These are phyloP conservation scores for Penicillium cinerascens DNA, from an alignment of 495 filamentous ascomycete genomes.

Conservation along the genomic window DNA sequence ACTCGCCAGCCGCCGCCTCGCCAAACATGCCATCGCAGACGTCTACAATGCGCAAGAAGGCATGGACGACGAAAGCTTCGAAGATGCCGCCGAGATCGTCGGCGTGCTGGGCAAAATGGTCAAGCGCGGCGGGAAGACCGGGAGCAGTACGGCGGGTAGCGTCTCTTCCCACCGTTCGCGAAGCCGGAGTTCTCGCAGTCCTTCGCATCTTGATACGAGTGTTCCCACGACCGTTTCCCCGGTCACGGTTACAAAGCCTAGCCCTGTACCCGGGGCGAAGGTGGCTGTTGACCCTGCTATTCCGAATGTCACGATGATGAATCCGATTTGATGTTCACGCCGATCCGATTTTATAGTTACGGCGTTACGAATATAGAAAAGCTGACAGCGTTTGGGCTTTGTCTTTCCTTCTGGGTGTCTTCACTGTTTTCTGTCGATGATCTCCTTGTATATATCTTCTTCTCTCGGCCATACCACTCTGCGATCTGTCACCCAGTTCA, in stretches of 20 bases:
- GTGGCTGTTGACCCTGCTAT: constrained; percentile 25
- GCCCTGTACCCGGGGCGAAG: constrained; percentile 6
- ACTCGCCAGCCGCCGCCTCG: constrained; percentile 67
- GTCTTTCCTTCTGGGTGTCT: background rate
- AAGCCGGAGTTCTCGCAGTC: constrained; percentile 34
- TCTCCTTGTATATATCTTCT: background rate
- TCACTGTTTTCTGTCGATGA: background rate
- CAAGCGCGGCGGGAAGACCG: constrained; percentile 55
- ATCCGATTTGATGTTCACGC: constrained; percentile 40
- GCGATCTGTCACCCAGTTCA: background rate
- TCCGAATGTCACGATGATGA: constrained; percentile 38
- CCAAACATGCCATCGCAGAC: constrained; percentile 79
- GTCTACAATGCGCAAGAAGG: constrained; percentile 88
- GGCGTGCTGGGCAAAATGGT: constrained; percentile 73
- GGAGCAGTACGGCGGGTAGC: constrained; percentile 29
- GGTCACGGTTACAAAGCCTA: constrained; percentile 21
- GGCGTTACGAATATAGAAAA: constrained; percentile 12
- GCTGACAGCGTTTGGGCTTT: background rate
- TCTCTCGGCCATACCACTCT: background rate
- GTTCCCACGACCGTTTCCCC: constrained; percentile 25
- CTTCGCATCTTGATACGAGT: constrained; percentile 23
- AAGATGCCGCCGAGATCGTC: constrained; percentile 72
- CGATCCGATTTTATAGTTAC: constrained; percentile 22
- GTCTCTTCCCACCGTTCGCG: constrained; percentile 27
- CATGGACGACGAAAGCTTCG: constrained; percentile 87